Evolutionary conservation across 106 monocot genomes (phyloP), one percentile per base, ranked within the genome.

Genomic region (Allium fistulosum): DNA sequence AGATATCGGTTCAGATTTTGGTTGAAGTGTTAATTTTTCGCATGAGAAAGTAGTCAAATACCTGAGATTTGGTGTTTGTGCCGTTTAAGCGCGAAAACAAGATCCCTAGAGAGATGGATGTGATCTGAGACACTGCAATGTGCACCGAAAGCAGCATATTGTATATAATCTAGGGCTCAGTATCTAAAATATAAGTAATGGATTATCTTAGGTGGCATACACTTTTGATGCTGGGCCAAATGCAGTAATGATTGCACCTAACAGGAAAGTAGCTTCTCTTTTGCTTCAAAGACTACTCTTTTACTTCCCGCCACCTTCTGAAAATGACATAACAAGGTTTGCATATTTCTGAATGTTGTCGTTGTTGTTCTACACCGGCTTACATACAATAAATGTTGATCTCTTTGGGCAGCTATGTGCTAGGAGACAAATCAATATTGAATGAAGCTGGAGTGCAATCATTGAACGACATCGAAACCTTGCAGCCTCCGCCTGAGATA

Each of bases 181-280:
- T 37, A 37, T 37, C 37, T 37, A 5, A 37, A 37, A 37, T 37
- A 37, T 37, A 37, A 37, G 37, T 37, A 37, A 37, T 37, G 37
- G 37, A 37, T 37, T 5, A 37, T 37, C 59, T 77, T 22, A 92
- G 97, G 97, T 83, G 13, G 92, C 87, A 0, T 92, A 89, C 72
- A 99, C 97, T 7, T 99, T 92, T 65, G 97, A 99, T 79, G 97
- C 97, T 1, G 92, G 92, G 6, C 97, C 97, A 45, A 92, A 99
- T 80, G 97, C 92, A 49, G 97, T 97, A 61, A 8, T 97, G 61
- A 87, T 97, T 49, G 84, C 89, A 62, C 77, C 59, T 8, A 92
- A 90, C 63, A 37, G 81, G 28, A 81, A 90, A 75, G 57, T 53
- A 53, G 92, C 92, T 17, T 22, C 63, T 17, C 73, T 66, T 77